Evolutionary conservation across 106 monocot species (phyloP).

Genomic region (Posidonia australis): DNA sequence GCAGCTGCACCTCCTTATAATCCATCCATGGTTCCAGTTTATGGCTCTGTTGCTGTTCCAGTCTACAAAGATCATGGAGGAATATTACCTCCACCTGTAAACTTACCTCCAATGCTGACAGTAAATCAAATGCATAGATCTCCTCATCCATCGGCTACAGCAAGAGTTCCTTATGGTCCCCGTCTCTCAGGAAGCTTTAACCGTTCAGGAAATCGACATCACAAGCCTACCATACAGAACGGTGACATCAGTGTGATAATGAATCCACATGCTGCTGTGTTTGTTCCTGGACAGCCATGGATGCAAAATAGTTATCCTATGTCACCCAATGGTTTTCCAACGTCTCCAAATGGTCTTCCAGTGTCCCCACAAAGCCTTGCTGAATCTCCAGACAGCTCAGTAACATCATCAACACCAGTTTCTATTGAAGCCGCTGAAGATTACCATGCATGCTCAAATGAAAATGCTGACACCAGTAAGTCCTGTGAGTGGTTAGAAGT

Average conservation of each 20-base stretch:
- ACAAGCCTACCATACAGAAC: slow-evolving; percentile 38
- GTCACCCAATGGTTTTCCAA: slow-evolving; percentile 20
- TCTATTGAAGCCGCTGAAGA: slow-evolving; percentile 17
- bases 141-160: slow-evolving; percentile 77
- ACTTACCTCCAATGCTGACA: slow-evolving; percentile 46
- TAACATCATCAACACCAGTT: slow-evolving; percentile 12
- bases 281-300: slow-evolving; percentile 74
- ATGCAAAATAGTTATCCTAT: slow-evolving; percentile 36
- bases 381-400: slow-evolving; percentile 25
- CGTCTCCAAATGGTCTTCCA: slow-evolving; percentile 24
- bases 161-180: slow-evolving; percentile 89
- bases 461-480: slow-evolving; percentile 2
- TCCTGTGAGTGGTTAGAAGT: slow-evolving; percentile 1
- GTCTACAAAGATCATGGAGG: slow-evolving; percentile 61
- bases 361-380: slow-evolving; percentile 15
- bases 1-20: slow-evolving; percentile 84
- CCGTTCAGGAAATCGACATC: slow-evolving; percentile 53
- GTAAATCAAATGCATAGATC: slow-evolving; percentile 51
- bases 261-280: slow-evolving; percentile 85
- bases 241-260: slow-evolving; percentile 40
- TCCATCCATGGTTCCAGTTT: slow-evolving; percentile 62
- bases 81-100: slow-evolving; percentile 68
- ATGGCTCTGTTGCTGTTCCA: slow-evolving; percentile 48
- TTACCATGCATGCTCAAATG: slow-evolving; percentile 17
- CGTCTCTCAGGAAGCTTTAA: slow-evolving; percentile 66